These are phyloP conservation scores for Copromyces sp. DNA, from an alignment of 495 filamentous ascomycete species.

Conservation along the genomic window DNA sequence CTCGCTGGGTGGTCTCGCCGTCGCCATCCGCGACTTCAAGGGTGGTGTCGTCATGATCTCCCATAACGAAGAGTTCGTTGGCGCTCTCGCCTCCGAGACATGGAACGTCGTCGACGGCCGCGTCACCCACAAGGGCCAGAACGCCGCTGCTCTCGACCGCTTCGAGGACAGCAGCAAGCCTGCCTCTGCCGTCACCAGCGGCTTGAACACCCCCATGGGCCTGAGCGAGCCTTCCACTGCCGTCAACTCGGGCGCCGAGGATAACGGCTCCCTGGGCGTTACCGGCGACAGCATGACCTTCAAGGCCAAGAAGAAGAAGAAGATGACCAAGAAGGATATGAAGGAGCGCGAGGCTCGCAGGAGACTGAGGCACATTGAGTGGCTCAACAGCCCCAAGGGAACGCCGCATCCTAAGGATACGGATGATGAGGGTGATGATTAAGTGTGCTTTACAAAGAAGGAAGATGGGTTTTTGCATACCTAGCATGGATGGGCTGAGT, in stretches of 20 bases:
- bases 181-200: slow-evolving; percentile 45
- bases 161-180: slow-evolving; percentile 71
- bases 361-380: slow-evolving; percentile 89
- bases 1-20: slow-evolving; percentile 87
- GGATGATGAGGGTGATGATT: slow-evolving; percentile 57
- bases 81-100: slow-evolving; percentile 86
- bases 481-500: neutral
- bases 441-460: neutral
- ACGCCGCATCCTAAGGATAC: slow-evolving; percentile 70
- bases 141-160: slow-evolving; percentile 61
- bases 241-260: slow-evolving; percentile 78
- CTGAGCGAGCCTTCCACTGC: slow-evolving; percentile 43
- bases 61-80: slow-evolving; percentile 98
- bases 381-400: slow-evolving; percentile 70
- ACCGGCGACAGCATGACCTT: slow-evolving; percentile 64
- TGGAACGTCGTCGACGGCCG: slow-evolving; percentile 87
- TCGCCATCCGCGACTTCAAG: slow-evolving; percentile 94
- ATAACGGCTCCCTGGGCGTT: slow-evolving; percentile 28
- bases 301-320: slow-evolving; percentile 88
- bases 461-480: neutral
- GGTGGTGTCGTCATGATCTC: slow-evolving; percentile 98
- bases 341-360: slow-evolving; percentile 88
- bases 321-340: slow-evolving; percentile 89
- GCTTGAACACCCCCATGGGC: slow-evolving; percentile 22
- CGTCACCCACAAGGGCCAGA: slow-evolving; percentile 70